Evolutionary conservation across 2,329 filamentous ascomycete genomes (phyloP), one percentile per base, ranked within the genome.

Genomic region (Byssochlamys sp.): DNA sequence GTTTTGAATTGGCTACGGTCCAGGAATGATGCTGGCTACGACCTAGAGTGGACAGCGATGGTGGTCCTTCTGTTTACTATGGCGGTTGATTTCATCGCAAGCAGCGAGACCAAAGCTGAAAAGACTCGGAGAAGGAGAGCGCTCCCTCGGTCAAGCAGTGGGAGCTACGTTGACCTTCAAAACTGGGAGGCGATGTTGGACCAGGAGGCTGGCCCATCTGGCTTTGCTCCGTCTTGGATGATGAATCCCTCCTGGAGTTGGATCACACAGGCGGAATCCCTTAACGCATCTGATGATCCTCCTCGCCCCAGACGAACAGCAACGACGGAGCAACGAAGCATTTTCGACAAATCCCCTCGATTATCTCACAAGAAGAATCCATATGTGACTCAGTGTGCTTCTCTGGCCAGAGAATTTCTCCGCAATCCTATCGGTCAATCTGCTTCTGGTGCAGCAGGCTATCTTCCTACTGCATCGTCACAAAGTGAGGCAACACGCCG

Each of bases 21-120:
- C 10, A 78, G 80, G 57, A 75, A 78, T 3, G 72, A 79, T 3
- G 67, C 75, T 6, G 68, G 78, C 12, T 71, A 73, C 2, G 80
- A 87, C 60, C 58, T 75, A 1, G 89, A 91, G 69, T 91, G 88
- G 88, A 87, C 86, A 3, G 82, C 85, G 1, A 69, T 88, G 52
- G 78, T 84, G 2, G 78, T 88, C 9, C 76, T 87, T 9, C 71
- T 91, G 2, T 80, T 90, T 52, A 77, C 82, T 2, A 78, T 88
- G 58, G 87, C 84, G 55, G 72, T 90, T 14, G 81, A 80, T 9
- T 78, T 88, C 24, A 80, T 82, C 62, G 74, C 66, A 54, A 67
- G 66, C 27, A 66, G 71, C 6, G 70, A 68, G 49, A 53, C 68
- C 10, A 65, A 64, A 64, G 66, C 69, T 52, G 71, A 70, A 48